phyloP scores from a whole-genome alignment of 768 basidiomycete genomes.

The Hericium coralloides region DNA sequence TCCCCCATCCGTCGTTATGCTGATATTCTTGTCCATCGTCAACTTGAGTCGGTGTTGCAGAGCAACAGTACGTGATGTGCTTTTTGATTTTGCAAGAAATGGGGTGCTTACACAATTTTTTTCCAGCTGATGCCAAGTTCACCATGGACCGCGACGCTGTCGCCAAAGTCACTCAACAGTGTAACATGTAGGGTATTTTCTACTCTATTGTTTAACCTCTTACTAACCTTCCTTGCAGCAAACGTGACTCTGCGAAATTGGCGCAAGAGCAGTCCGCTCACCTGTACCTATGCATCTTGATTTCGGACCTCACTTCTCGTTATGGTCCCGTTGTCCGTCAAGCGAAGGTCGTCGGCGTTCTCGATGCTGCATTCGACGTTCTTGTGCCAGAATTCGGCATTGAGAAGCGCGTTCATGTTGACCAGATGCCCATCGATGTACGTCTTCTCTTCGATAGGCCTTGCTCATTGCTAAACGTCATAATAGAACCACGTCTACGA shows the following conservation, averaged over 20 bases:
- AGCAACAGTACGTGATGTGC: slow-evolving; percentile 44
- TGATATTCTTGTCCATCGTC: slow-evolving; percentile 92
- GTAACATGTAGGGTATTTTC: slow-evolving; percentile 69
- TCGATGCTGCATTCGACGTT: slow-evolving; percentile 98
- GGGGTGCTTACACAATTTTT: slow-evolving; percentile 57
- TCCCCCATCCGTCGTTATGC: slow-evolving; percentile 91
- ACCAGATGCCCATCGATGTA: slow-evolving; percentile 98
- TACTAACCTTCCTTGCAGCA: slow-evolving; percentile 33
- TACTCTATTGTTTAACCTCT: slow-evolving; percentile 2
- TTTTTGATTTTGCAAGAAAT: slow-evolving; percentile 6
- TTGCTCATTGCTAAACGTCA: slow-evolving; percentile 13
- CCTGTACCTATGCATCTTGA: slow-evolving; percentile 88
- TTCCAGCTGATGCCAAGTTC: slow-evolving; percentile 52
- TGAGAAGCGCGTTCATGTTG: slow-evolving; percentile 97
- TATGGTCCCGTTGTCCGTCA: slow-evolving; percentile 94
- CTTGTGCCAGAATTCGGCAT: slow-evolving; percentile 95
- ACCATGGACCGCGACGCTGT: slow-evolving; percentile 97
- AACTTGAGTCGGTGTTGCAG: slow-evolving; percentile 83
- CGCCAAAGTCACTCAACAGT: slow-evolving; percentile 95
- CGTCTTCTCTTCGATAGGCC: slow-evolving; percentile 19
- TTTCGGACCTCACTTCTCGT: slow-evolving; percentile 87
- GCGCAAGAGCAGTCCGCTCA: slow-evolving; percentile 97
- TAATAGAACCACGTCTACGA: slow-evolving; percentile 89
- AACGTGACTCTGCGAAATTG: slow-evolving; percentile 82
- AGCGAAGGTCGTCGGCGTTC: slow-evolving; percentile 90